These are phyloP conservation scores for Calonectria montana DNA, from an alignment of 2,329 filamentous ascomycete species.

Conservation along the genomic window DNA sequence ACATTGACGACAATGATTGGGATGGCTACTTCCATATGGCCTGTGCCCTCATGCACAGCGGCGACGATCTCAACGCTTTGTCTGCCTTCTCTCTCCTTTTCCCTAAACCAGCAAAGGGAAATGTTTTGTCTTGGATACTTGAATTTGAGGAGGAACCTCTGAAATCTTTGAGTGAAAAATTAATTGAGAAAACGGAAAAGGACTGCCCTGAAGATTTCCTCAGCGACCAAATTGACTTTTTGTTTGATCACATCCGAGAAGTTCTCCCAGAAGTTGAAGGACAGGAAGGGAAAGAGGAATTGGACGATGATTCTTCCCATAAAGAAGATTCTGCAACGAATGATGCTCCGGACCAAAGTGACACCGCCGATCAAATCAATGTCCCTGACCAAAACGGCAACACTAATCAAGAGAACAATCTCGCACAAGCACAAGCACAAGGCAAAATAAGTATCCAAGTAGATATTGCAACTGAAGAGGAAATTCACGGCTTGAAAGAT, in stretches of 20 bases:
- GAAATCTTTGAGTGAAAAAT: background rate
- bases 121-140: background rate
- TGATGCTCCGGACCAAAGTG: background rate
- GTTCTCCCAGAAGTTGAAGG: background rate
- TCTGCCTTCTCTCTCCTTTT: background rate
- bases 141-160: background rate
- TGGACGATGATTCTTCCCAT: background rate
- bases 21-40: background rate
- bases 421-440: background rate
- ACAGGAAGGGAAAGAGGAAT: background rate
- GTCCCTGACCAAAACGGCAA: no score
- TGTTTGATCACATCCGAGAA: background rate
- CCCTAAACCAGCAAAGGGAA: background rate
- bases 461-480: background rate
- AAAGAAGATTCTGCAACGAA: background rate
- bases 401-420: background rate
- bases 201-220: background rate
- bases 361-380: background rate
- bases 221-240: background rate
- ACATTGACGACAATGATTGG: background rate
- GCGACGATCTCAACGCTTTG: background rate
- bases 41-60: background rate
- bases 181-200: background rate
- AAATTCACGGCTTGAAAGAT: background rate
- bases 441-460: background rate